Conservation (phyloP, 352 stramenopile species). For the Halophytophthora batemanensis region DNA sequence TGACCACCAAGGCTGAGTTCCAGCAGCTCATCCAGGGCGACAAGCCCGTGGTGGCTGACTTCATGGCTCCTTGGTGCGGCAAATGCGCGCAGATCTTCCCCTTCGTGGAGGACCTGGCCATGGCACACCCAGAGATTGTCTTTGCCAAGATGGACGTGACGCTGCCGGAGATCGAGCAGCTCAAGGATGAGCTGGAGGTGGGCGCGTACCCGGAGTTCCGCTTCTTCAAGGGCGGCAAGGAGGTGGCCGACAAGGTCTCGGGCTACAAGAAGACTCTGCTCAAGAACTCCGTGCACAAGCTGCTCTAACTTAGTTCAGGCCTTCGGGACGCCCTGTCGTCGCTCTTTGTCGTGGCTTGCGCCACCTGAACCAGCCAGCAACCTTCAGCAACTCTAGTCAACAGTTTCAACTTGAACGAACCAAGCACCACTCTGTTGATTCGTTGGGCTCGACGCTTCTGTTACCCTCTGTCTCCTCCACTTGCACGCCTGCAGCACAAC, state of each 20-base stretch:
- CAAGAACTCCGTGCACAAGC: constrained; percentile 64
- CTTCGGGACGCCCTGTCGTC: neutral
- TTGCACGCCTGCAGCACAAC: neutral
- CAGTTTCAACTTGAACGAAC: constrained; percentile 8
- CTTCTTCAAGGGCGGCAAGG: constrained; percentile 83
- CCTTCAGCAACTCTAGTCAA: constrained; percentile 2
- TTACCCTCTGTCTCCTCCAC: neutral
- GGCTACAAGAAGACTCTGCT: constrained; percentile 86
- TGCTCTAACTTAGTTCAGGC: constrained; percentile 30
- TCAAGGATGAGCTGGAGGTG: constrained; percentile 75
- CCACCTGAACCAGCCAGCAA: no score
- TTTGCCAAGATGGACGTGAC: constrained; percentile 83
- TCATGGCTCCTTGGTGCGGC: constrained; percentile 85
- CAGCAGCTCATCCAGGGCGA: constrained; percentile 57
- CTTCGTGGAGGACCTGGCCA: constrained; percentile 66
- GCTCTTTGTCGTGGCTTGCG: neutral
- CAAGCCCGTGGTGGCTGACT: constrained; percentile 76
- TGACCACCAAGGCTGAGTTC: constrained; percentile 67
- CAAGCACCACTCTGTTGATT: constrained; percentile 4
- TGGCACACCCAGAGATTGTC: constrained; percentile 60
- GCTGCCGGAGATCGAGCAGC: constrained; percentile 57
- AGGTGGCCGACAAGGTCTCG: constrained; percentile 63
- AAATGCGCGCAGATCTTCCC: constrained; percentile 85
- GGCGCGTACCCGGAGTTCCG: constrained; percentile 80
- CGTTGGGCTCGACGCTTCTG: neutral